These are phyloP conservation scores for Torrubiella hemipterigena DNA, from an alignment of 2,329 filamentous ascomycete genomes.

Conservation along the genomic window DNA sequence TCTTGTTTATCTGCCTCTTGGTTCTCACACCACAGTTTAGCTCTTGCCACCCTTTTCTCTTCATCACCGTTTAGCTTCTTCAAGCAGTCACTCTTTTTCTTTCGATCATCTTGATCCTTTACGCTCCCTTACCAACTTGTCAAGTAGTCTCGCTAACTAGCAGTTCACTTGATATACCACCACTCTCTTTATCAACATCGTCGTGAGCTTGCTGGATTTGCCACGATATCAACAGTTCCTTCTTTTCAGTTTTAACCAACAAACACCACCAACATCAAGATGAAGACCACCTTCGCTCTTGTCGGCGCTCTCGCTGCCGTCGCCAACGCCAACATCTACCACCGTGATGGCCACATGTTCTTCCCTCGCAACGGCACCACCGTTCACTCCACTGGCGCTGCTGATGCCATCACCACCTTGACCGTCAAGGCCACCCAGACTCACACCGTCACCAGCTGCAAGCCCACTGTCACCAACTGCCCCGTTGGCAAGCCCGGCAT, in stretches of 20 bases:
- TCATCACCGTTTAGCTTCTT: too few relatives aligned
- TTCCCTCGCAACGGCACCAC: constrained; percentile 9
- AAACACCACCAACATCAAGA: constrained; percentile 21
- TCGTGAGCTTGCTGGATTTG: constrained; percentile 8
- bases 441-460: constrained; percentile 46
- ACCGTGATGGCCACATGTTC: constrained; percentile 7
- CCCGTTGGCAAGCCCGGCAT: constrained; percentile 21
- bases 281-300: constrained; percentile 33
- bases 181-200: constrained; percentile 4
- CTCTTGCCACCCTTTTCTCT: too few relatives aligned
- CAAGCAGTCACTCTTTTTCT: too few relatives aligned
- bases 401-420: constrained; percentile 21
- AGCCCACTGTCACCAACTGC: constrained; percentile 46
- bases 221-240: constrained; percentile 9
- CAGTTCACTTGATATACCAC: too few relatives aligned
- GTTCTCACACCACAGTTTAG: too few relatives aligned
- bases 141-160: too few relatives aligned
- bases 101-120: constrained; percentile 1
- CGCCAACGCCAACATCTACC: constrained; percentile 28
- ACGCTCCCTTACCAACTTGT: constrained; percentile 4
- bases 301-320: constrained; percentile 32
- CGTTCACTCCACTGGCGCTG: constrained; percentile 8
- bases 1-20: constrained; percentile 3
- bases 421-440: constrained; percentile 42
- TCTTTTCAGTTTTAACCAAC: constrained; percentile 6